Base-by-base conservation (phyloP, 306 rosid genomes). In the Cucurbita maxima region DNA sequence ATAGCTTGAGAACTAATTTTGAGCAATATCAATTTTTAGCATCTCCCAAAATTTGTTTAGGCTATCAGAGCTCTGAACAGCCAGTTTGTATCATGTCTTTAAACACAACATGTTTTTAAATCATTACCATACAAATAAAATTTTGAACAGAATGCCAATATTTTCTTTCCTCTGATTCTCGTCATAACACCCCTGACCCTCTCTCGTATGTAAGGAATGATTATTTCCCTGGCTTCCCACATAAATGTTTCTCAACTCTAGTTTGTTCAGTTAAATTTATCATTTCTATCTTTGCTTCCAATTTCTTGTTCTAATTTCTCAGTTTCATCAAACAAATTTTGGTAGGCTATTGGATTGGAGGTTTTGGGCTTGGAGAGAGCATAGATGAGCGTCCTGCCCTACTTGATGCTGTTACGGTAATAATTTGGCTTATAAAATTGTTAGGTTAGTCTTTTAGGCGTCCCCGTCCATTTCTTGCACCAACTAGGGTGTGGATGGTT, bases 351-450 rank as follows among this genome's bases (percentile, higher is more conserved):
- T 94, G 94, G 94, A 82, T 94, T 71, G 98, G 97, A 81, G 96
- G 96, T 58, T 91, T 94, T 87, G 96, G 98, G 78, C 90, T 86
- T 76, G 98, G 97, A 78, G 98, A 94, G 79, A 78, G 87, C 82
- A 86, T 86, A 73, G 86, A 87, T 76, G 97, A 89, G 80, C 92
- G 96, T 71, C 86, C 95, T 78, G 80, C 86, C 77, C 89, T 91
- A 74, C 87, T 90, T 60, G 81, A 78, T 71, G 84, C 90, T 61
- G 76, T 94, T 67, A 84, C 76, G 36, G 98, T 93, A 85, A 74
- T 96, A 8, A 19, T 16, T 64, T 67, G 19, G 22, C 60, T 69
- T 80, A 71, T 68, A 57, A 40, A 22, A 44, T 13, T 58, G 44
- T 47, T 34, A 20, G 19, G 44, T 57, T 74, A 44, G 38, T 25